Conservation (phyloP, 495 filamentous ascomycete species). For the Lophiotrema nucula region DNA sequence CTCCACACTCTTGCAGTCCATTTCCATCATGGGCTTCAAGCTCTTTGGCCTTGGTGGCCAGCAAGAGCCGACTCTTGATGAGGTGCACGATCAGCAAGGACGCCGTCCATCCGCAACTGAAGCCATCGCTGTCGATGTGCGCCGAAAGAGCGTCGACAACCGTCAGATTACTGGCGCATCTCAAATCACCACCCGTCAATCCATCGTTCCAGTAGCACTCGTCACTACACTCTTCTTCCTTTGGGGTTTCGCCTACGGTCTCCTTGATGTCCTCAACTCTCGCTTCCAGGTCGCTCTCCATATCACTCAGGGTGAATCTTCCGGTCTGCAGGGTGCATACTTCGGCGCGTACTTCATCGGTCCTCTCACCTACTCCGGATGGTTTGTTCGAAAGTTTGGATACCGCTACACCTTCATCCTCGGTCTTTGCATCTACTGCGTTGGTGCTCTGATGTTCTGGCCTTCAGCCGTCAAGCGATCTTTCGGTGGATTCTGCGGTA, state of each 20-base stretch:
- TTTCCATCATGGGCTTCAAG: conserved; percentile 10
- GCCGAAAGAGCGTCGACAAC: conserved; percentile 37
- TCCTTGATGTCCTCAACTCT: conserved; percentile 56
- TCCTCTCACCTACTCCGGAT: conserved; percentile 63
- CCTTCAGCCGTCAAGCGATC: conserved; percentile 56
- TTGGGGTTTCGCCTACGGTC: conserved; percentile 55
- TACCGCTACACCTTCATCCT: conserved; percentile 61
- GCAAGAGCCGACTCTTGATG: conserved; percentile 37
- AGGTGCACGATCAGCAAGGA: conserved; percentile 36
- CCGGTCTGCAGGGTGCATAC: conserved; percentile 53
- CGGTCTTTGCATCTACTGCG: conserved; percentile 58
- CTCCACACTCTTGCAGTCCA: not conserved
- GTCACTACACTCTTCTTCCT: conserved; percentile 42
- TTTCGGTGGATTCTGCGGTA: conserved; percentile 69
- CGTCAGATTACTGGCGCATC: conserved; percentile 37
- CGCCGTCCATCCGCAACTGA: conserved; percentile 38
- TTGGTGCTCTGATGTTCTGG: conserved; percentile 65
- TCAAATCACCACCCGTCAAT: conserved; percentile 37
- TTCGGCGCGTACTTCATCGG: conserved; percentile 63
- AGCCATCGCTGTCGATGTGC: conserved; percentile 30
- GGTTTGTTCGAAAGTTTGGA: conserved; percentile 63
- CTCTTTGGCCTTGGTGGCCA: conserved; percentile 14
- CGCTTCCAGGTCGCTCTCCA: conserved; percentile 53
- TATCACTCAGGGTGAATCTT: conserved; percentile 46
- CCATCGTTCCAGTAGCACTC: conserved; percentile 37